These are phyloP conservation scores for Triticum turgidum DNA, from an alignment of 176 grass and related monocot species.

Conservation along the genomic window DNA sequence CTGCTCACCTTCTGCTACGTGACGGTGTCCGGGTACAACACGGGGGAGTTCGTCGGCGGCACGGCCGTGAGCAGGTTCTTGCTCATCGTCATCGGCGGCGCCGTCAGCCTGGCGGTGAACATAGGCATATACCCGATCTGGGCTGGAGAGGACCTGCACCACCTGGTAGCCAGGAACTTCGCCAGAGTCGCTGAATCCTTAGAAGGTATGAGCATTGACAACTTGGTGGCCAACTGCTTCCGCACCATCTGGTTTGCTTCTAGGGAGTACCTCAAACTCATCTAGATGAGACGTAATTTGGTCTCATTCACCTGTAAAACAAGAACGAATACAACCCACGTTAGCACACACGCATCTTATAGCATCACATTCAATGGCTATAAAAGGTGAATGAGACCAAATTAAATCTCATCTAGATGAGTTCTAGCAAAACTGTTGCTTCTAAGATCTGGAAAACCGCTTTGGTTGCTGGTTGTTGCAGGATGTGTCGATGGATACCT, in stretches of 20 bases:
- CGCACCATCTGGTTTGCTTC: neutral
- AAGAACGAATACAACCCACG: no score
- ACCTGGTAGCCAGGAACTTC: constrained; percentile 77
- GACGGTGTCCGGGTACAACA: constrained; percentile 76
- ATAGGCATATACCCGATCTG: constrained; percentile 92
- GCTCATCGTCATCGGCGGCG: constrained; percentile 72
- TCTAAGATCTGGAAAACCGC: neutral
- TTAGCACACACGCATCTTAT: no score
- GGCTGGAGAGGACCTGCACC: constrained; percentile 95
- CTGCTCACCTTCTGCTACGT: constrained; percentile 93
- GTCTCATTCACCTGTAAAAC: no score
- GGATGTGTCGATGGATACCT: constrained; percentile 91
- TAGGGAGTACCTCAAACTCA: no score
- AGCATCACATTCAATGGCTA: no score
- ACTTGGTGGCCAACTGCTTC: no score
- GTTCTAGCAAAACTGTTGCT: neutral
- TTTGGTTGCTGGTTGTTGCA: constrained; percentile 15
- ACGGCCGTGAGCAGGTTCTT: constrained; percentile 79
- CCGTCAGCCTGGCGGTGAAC: constrained; percentile 66
- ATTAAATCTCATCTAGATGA: no score
- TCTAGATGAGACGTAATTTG: no score
- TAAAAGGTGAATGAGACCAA: no score
- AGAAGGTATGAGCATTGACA: constrained; percentile 53
- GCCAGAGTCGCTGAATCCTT: constrained; percentile 74
- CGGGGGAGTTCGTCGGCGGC: constrained; percentile 48